Evolutionary conservation across 352 stramenopile species (phyloP).

Genomic region (Globisporangium barbulae): DNA sequence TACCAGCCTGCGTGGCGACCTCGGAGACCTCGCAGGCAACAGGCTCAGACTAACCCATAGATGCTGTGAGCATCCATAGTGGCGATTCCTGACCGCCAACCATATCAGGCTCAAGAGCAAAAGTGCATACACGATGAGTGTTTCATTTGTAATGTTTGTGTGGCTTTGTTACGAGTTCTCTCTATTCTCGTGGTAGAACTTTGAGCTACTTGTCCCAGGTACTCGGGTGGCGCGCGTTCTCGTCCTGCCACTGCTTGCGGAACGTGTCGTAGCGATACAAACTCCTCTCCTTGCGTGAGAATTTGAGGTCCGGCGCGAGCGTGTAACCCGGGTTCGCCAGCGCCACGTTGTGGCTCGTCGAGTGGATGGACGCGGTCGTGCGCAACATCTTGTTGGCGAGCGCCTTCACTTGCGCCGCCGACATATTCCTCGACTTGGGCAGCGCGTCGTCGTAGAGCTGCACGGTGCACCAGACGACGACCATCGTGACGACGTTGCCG

Average conservation of each 20-base stretch:
- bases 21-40: conserved; percentile 1
- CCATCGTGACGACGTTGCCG: conserved; percentile 53
- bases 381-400: conserved; percentile 14
- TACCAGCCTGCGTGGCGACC: conserved; percentile 8
- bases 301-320: conserved; percentile 58
- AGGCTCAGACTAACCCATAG: not conserved
- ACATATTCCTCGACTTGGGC: conserved; percentile 15
- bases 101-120: not conserved
- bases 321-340: conserved; percentile 22
- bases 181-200: not conserved
- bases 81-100: not conserved
- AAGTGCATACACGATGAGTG: not conserved
- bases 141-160: not conserved
- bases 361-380: conserved; percentile 29
- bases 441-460: conserved; percentile 61
- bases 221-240: conserved; percentile 48
- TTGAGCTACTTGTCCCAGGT: conserved; percentile 37
- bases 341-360: conserved; percentile 30
- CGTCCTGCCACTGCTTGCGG: conserved; percentile 66
- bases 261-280: conserved; percentile 82
- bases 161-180: not conserved
- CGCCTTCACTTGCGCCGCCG: conserved; percentile 13
- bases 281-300: conserved; percentile 52
- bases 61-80: not conserved
- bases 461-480: conserved; percentile 74